Percentiles rank a stretch among this genome's conserved stretches.
These are phyloP conservation scores for Penicillium sp. DNA, from an alignment of 2,329 filamentous ascomycete genomes.

Conservation along the genomic window DNA sequence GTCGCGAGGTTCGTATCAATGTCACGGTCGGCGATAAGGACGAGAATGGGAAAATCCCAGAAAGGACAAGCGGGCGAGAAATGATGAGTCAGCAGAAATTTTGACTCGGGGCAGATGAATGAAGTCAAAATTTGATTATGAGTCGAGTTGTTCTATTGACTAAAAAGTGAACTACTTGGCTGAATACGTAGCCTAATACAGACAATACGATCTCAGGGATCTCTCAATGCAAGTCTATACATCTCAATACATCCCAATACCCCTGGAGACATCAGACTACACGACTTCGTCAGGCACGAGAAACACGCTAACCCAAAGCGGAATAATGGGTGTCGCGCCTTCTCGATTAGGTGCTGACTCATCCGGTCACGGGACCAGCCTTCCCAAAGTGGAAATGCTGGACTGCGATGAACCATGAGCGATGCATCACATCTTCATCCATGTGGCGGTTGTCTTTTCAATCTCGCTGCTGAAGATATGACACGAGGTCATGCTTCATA, in stretches of 20 bases:
- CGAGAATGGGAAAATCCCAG: constrained; percentile 1
- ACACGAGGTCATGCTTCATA: constrained; percentile 9
- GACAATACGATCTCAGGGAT: too few relatives aligned
- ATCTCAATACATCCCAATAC: too few relatives aligned
- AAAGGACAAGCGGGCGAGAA: not conserved
- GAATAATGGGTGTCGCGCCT: not conserved
- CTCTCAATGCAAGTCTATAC: too few relatives aligned
- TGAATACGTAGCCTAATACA: too few relatives aligned
- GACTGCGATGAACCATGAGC: constrained; percentile 6
- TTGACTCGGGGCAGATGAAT: too few relatives aligned
- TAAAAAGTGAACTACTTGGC: too few relatives aligned
- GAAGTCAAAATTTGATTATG: too few relatives aligned
- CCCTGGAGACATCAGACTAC: too few relatives aligned
- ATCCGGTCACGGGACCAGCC: not conserved
- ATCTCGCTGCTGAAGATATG: not conserved
- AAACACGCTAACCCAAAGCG: not conserved
- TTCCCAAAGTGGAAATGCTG: not conserved
- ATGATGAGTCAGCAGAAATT: too few relatives aligned
- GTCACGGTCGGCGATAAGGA: constrained; percentile 13
- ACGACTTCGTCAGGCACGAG: not conserved
- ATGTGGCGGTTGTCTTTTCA: constrained; percentile 1
- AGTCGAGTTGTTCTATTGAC: too few relatives aligned
- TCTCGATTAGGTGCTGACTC: not conserved
- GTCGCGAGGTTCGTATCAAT: constrained; percentile 6
- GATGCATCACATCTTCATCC: not conserved